Percentiles rank a stretch among this genome's conserved stretches.
Conservation (phyloP, 1,284 basidiomycete species). For the Tetrapyrgos nigripes region DNA sequence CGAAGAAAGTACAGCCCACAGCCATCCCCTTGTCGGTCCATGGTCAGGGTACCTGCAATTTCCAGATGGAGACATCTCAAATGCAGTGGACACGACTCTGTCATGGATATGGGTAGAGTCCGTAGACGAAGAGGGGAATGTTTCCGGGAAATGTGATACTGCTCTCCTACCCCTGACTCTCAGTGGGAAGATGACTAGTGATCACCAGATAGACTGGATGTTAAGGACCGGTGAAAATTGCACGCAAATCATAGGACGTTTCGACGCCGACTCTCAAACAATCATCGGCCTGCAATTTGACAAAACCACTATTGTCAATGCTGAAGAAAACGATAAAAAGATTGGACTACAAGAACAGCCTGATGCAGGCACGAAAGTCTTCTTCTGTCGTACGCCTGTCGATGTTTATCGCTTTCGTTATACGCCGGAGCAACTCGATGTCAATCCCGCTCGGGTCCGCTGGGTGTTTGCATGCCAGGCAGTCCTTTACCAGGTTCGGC, state of each 20-base stretch:
- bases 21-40: slow-evolving; percentile 2
- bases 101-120: slow-evolving; percentile 4
- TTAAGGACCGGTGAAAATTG: background rate
- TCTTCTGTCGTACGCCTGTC: background rate
- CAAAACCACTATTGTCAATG: background rate
- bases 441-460: background rate
- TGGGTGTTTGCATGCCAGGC: background rate
- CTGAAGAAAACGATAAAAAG: background rate
- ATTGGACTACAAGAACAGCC: no score
- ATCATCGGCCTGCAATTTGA: background rate
- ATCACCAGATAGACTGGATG: background rate
- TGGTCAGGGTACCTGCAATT: slow-evolving; percentile 10
- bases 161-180: background rate
- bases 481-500: background rate
- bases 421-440: background rate
- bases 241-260: background rate
- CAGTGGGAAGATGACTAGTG: background rate
- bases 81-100: background rate
- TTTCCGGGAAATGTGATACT: slow-evolving; percentile 6
- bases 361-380: background rate
- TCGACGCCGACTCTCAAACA: background rate
- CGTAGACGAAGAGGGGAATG: background rate
- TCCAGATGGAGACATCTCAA: background rate
- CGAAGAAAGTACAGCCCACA: background rate
- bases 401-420: background rate